These are phyloP conservation scores for Cinnamomum chago DNA, from an alignment of 164 flowering plant genomes.

Conservation along the genomic window DNA sequence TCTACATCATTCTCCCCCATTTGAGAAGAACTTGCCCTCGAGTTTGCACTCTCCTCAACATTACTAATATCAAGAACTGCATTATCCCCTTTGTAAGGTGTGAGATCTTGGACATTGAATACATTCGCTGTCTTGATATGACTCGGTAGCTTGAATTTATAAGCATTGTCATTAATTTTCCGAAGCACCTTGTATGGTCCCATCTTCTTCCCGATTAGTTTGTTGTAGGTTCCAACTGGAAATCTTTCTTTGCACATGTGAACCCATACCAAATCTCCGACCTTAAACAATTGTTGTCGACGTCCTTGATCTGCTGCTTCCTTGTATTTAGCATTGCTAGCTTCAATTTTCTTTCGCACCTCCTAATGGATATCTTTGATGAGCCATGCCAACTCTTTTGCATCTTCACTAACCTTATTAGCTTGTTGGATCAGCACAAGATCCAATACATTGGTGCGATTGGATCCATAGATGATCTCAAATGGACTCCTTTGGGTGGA, in stretches of 20 bases:
- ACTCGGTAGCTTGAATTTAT: background rate
- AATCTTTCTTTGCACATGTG: background rate
- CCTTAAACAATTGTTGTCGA: background rate
- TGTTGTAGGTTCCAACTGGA: background rate
- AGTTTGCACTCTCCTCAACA: background rate
- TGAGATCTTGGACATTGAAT: background rate
- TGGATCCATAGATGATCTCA: background rate
- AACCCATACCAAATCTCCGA: background rate
- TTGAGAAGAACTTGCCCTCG: background rate
- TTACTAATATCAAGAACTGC: background rate
- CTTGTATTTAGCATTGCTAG: background rate
- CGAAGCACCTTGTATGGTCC: background rate
- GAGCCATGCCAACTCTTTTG: background rate
- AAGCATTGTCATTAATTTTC: background rate
- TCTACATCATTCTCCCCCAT: background rate
- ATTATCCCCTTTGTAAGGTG: background rate
- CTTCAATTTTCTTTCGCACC: background rate
- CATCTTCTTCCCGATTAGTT: background rate
- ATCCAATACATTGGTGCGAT: background rate
- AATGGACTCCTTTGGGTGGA: background rate
- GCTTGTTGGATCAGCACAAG: background rate
- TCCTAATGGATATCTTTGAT: background rate
- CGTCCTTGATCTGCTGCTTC: background rate
- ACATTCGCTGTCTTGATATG: background rate
- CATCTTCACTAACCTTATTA: background rate